Percentiles rank a stretch among this genome's conserved stretches.
phyloP scores from a whole-genome alignment of 768 basidiomycete genomes.

The Amanita pseudoporphyria region DNA sequence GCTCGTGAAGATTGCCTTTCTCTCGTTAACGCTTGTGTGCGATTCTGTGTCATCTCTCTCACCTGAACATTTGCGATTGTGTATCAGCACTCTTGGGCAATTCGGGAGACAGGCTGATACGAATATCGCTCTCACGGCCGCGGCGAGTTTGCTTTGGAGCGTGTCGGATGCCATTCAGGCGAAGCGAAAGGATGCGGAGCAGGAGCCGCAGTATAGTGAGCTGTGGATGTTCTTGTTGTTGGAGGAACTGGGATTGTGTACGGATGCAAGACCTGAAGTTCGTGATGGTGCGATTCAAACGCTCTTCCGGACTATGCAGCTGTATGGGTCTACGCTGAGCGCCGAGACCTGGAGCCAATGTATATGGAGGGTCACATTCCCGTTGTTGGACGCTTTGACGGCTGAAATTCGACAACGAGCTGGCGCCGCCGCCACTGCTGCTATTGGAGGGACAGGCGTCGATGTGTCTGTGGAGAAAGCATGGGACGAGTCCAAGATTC shows the following conservation, averaged over 20 bases:
- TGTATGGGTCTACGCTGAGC: constrained; percentile 84
- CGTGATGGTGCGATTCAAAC: constrained; percentile 93
- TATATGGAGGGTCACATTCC: constrained; percentile 87
- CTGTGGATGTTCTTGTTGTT: constrained; percentile 92
- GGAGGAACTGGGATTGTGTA: constrained; percentile 75
- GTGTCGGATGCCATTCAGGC: constrained; percentile 93
- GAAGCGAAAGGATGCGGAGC: constrained; percentile 54
- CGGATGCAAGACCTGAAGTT: constrained; percentile 79
- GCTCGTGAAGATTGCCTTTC: constrained; percentile 88
- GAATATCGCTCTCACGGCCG: constrained; percentile 91
- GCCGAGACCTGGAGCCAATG: constrained; percentile 82
- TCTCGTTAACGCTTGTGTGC: constrained; percentile 88
- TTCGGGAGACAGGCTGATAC: constrained; percentile 93
- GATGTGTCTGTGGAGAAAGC: constrained; percentile 17
- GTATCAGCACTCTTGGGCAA: constrained; percentile 83
- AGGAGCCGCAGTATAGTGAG: constrained; percentile 67
- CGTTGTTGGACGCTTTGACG: constrained; percentile 66
- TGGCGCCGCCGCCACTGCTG: no score
- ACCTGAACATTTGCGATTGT: constrained; percentile 72
- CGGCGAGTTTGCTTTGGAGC: constrained; percentile 89
- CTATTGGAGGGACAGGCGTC: neutral
- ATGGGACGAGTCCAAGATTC: constrained; percentile 84
- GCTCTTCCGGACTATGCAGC: constrained; percentile 84
- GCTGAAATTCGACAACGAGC: constrained; percentile 38
- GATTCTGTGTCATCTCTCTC: constrained; percentile 83